Conservation (phyloP, 2,329 filamentous ascomycete genomes). For the Thielaviopsis punctulata region DNA sequence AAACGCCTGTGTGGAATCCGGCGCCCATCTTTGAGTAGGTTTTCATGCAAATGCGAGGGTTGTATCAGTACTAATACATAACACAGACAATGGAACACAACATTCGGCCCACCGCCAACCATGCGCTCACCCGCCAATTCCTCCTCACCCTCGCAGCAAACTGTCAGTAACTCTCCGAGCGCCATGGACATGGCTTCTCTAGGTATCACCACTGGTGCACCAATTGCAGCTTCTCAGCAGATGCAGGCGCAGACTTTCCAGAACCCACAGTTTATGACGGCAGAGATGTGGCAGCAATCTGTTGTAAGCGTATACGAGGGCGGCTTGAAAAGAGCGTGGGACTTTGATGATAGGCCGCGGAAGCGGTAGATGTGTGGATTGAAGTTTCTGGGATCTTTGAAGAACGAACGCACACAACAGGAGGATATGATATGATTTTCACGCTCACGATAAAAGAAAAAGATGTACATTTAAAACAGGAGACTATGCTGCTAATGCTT, state of each 20-base stretch:
- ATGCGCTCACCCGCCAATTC: conserved; percentile 6
- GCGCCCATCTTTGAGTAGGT: conserved; percentile 77
- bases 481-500: too few species aligned
- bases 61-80: not conserved
- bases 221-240: conserved; percentile 19
- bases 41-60: not conserved
- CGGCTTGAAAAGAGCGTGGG: conserved; percentile 45
- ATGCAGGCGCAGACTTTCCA: conserved; percentile 30
- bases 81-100: conserved; percentile 78
- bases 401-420: too few species aligned
- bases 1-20: conserved; percentile 63
- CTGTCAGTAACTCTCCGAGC: conserved; percentile 15
- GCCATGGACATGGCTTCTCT: conserved; percentile 5
- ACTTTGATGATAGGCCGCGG: conserved; percentile 27
- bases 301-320: conserved; percentile 53
- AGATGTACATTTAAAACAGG: too few species aligned
- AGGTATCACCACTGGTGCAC: conserved; percentile 9
- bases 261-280: conserved; percentile 46
- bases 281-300: conserved; percentile 58
- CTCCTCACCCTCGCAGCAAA: conserved; percentile 28
- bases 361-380: conserved; percentile 14
- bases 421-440: too few species aligned
- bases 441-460: too few species aligned
- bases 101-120: conserved; percentile 44
- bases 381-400: too few species aligned